A percentile compares a stretch with the other conserved stretches of the same genome.
Conservation (phyloP, 768 basidiomycete species). For the Dentipellis fragilis region DNA sequence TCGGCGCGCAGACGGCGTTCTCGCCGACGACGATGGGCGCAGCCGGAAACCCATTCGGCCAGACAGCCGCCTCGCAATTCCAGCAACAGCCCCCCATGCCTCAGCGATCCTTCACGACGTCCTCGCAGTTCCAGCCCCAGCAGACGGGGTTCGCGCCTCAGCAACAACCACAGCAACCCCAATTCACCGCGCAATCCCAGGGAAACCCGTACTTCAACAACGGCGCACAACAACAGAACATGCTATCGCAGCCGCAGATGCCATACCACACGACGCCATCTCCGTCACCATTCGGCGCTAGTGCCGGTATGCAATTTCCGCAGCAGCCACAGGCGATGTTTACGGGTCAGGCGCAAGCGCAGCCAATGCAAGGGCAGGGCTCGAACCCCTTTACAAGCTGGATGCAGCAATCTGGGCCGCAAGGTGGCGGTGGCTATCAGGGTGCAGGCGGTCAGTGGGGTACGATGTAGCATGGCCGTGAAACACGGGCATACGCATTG, state of each 20-base stretch:
- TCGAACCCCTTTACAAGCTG: conserved; percentile 19
- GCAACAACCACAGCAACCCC: conserved; percentile 15
- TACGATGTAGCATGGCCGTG: background rate
- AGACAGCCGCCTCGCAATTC: conserved; percentile 10
- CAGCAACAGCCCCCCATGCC: conserved; percentile 14
- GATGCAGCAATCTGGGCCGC: conserved; percentile 11
- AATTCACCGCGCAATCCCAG: background rate
- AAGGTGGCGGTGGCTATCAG: background rate
- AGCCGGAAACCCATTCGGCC: conserved; percentile 8
- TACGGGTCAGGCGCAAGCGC: conserved; percentile 4
- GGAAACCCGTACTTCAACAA: conserved; percentile 13
- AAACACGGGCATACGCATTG: background rate
- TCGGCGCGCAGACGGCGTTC: background rate
- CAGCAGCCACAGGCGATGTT: conserved; percentile 17
- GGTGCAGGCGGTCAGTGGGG: background rate
- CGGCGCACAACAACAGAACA: conserved; percentile 22
- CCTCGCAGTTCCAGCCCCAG: conserved; percentile 15
- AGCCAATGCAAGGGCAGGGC: conserved; percentile 7
- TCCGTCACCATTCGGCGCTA: conserved; percentile 6
- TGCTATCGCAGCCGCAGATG: conserved; percentile 18
- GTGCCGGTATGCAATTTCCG: conserved; percentile 14
- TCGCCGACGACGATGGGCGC: background rate
- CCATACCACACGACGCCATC: conserved; percentile 10
- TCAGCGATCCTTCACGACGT: conserved; percentile 9
- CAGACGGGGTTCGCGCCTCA: conserved; percentile 16